Percentiles rank a stretch among this genome's conserved stretches.
Conservation (phyloP, 2,329 filamentous ascomycete genomes). For the Botrytis fabae region DNA sequence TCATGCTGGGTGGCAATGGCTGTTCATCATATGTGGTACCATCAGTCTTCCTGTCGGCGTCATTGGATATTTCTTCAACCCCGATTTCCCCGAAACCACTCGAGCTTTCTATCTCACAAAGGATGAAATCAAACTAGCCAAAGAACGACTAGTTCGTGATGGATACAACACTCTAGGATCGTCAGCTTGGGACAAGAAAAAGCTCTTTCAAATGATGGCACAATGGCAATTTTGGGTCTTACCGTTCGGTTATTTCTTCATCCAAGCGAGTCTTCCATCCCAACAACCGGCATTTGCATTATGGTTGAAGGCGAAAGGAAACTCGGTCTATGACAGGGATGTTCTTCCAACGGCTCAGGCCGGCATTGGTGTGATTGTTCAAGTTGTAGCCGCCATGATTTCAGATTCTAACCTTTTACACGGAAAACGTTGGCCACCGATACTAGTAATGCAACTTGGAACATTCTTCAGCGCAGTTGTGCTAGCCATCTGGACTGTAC, state of each 20-base stretch:
- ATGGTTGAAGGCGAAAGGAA: slow-evolving; percentile 30
- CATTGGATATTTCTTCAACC: slow-evolving; percentile 51
- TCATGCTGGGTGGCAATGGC: slow-evolving; percentile 47
- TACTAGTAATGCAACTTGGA: slow-evolving; percentile 32
- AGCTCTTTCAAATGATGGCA: slow-evolving; percentile 33
- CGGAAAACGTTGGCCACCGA: slow-evolving; percentile 35
- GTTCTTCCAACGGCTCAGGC: slow-evolving; percentile 32
- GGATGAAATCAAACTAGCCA: slow-evolving; percentile 27
- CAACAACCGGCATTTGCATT: slow-evolving; percentile 33
- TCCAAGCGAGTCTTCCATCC: slow-evolving; percentile 30
- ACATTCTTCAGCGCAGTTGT: slow-evolving; percentile 38
- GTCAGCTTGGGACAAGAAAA: slow-evolving; percentile 32
- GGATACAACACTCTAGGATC: slow-evolving; percentile 33
- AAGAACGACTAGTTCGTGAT: slow-evolving; percentile 26
- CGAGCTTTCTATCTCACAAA: slow-evolving; percentile 43
- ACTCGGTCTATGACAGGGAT: slow-evolving; percentile 31
- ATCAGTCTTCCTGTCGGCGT: slow-evolving; percentile 56
- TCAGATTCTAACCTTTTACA: slow-evolving; percentile 33
- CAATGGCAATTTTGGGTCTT: slow-evolving; percentile 37
- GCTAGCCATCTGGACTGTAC: slow-evolving; percentile 26
- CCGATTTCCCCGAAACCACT: slow-evolving; percentile 46
- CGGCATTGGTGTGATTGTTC: slow-evolving; percentile 29
- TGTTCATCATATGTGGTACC: slow-evolving; percentile 52
- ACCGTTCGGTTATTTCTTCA: slow-evolving; percentile 34
- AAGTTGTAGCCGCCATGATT: slow-evolving; percentile 32